Conservation (phyloP, 352 stramenopile genomes). For the Phytophthora quininea region DNA sequence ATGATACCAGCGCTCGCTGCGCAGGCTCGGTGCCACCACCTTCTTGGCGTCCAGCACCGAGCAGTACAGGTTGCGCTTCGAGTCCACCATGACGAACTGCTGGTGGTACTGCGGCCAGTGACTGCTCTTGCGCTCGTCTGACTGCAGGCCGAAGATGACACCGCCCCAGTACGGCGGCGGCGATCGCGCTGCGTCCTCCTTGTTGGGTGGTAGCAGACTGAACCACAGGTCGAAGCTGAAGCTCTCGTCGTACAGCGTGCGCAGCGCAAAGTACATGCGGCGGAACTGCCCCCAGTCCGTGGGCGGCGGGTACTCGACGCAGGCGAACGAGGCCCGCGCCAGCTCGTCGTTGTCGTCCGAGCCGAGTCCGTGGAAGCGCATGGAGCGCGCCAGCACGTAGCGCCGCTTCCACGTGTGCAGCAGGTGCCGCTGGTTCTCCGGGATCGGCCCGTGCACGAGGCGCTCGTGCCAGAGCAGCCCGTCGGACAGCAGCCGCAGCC, state of each 20-base stretch:
- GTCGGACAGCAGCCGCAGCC: constrained; percentile 25
- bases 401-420: constrained; percentile 26
- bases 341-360: constrained; percentile 21
- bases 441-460: constrained; percentile 16
- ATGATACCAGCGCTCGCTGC: constrained; percentile 48
- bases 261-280: constrained; percentile 23
- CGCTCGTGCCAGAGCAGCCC: constrained; percentile 26
- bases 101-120: constrained; percentile 51
- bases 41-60: constrained; percentile 44
- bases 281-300: constrained; percentile 28
- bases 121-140: constrained; percentile 27
- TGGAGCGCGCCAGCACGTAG: constrained; percentile 27
- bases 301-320: constrained; percentile 26
- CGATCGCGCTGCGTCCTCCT: not conserved
- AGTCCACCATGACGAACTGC: constrained; percentile 47
- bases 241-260: constrained; percentile 20
- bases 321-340: constrained; percentile 20
- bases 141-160: constrained; percentile 54
- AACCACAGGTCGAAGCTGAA: constrained; percentile 56
- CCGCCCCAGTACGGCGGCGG: constrained; percentile 18
- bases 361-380: constrained; percentile 27
- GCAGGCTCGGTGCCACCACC: constrained; percentile 28
- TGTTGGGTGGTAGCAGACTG: constrained; percentile 22
- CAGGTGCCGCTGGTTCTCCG: constrained; percentile 20
- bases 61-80: constrained; percentile 47